Base-by-base conservation (phyloP, 495 filamentous ascomycete genomes). In the Aspergillus nanangensis region DNA sequence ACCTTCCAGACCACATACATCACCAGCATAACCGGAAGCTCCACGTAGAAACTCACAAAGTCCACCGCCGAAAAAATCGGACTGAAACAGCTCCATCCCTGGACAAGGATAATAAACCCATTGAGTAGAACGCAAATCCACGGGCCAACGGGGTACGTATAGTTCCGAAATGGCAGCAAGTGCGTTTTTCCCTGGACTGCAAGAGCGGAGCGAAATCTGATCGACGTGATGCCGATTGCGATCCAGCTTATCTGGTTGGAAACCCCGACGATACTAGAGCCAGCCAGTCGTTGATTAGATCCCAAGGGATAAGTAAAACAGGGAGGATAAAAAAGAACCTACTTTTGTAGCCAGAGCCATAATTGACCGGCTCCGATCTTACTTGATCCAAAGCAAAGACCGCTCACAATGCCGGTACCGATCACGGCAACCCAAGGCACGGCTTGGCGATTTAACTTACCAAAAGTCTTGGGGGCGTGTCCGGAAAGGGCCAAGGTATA, bases 241-340 rank as follows among this genome's bases (percentile, higher is more conserved):
- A 78, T 70, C 80, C 80, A 83, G 27, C 76, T 76, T 4, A 83
- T 60, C 58, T 82, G 80, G 51, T 82, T 83, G 0, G 78, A 81
- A 10, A 83, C 80, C 10, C 79, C 79, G 33, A 82, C 79, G 42
- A 83, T 71, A 38, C 56, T 71, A 44, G 50, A 17, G 33, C 48
- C 56, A 53, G 56, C 5, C 46, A 38, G 24, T 38, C 5, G 10
- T 8, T 23, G 13, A 19, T 22, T 11, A 25, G 34, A 18, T 22
- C 3, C 20, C 3, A 29, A 24, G 14, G 13, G n/a, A 23, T n/a
- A n/a, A n/a, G n/a, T n/a, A 37, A n/a, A n/a, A 21, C 34, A 24
- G 13, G 17, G 29, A 7, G 33, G 9, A n/a, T n/a, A n/a, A n/a
- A n/a, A n/a, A n/a, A n/a, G 3, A 27, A 47, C 57, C 36, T 60